Percentiles rank a stretch among this genome's conserved stretches.
phyloP scores from a whole-genome alignment of 306 rosid species.

The Ammopiptanthus mongolicus region DNA sequence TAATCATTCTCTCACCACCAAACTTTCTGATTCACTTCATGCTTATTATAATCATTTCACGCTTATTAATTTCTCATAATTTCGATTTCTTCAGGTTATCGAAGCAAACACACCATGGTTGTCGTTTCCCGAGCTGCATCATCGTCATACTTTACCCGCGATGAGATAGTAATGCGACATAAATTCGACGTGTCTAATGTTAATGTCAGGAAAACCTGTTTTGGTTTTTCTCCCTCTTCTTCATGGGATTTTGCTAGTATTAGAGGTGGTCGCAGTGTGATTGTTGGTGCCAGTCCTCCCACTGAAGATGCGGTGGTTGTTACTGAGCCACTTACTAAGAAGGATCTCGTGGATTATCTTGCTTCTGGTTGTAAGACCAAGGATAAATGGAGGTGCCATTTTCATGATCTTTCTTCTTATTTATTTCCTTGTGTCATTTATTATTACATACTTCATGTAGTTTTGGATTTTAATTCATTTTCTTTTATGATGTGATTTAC shows the following conservation, averaged over 20 bases:
- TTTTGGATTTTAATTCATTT: neutral
- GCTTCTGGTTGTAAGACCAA: slow-evolving; percentile 72
- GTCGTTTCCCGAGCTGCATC: slow-evolving; percentile 38
- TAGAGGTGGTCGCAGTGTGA: slow-evolving; percentile 34
- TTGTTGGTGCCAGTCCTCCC: slow-evolving; percentile 92
- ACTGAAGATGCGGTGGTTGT: slow-evolving; percentile 78
- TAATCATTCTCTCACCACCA: neutral
- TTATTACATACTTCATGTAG: neutral
- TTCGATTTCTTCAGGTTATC: neutral
- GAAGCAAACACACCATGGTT: slow-evolving; percentile 38
- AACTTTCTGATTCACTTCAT: neutral
- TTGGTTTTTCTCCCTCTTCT: too few species aligned
- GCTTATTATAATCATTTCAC: neutral
- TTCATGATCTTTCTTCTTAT: neutral
- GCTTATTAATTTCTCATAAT: neutral
- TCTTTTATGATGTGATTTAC: neutral
- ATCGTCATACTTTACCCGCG: slow-evolving; percentile 26
- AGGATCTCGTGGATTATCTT: slow-evolving; percentile 82
- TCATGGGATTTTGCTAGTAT: too few species aligned
- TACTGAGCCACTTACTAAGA: slow-evolving; percentile 65
- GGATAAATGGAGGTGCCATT: slow-evolving; percentile 73
- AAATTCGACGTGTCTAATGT: slow-evolving; percentile 29
- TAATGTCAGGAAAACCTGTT: slow-evolving; percentile 35
- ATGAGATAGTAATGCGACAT: slow-evolving; percentile 25
- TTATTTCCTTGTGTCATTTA: neutral